Base-by-base conservation (phyloP, 148 eudicot species). In the Fagopyrum tataricum region DNA sequence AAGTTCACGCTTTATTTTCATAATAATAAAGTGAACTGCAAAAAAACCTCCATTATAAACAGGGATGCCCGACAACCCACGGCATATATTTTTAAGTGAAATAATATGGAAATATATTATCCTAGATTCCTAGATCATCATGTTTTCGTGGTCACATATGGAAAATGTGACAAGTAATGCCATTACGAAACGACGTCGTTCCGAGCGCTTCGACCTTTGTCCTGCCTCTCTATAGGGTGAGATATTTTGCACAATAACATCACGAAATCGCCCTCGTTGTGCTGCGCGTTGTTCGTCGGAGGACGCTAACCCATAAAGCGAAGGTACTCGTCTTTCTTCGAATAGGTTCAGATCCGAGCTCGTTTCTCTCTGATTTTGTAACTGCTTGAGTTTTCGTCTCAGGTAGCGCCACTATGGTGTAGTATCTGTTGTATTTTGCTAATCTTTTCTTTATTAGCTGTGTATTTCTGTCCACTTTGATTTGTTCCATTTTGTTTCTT, bases 181-280 rank as follows among this genome's bases (percentile, higher is more conserved):
- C 26, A 59, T 56, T 56, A 59, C 39, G 12, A 24, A 59, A 59
- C 66, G 66, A 59, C 66, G 66, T 59, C 66, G 66, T 39, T 11
- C 7, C 5, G 5, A 21, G 4, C 24, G 40, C 66, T 2, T 21
- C 5, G 5, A 59, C 26, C 61, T 21, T 59, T 31, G 37, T 31
- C 37, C 66, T 21, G 15, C 11, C 31, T 12, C 10, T 5, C 20
- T 51, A 3, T 55, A 18, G 12, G 66, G 66, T 24, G 23, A 24
- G 66, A 59, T 59, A 59, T 24, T 55, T 55, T 24, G 23, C 17
- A 59, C 66, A 59, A 59, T 23, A 31, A 31, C 2, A 31, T 31
- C 37, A 31, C 37, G 37, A 31, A 31, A 31, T 31, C 1, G 23
- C 66, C 66, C 66, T 59, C 66, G 31, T 59, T 59, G 61, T 59